phyloP scores from a whole-genome alignment of 169 alveolate species.

The Cryptosporidium sp. region DNA sequence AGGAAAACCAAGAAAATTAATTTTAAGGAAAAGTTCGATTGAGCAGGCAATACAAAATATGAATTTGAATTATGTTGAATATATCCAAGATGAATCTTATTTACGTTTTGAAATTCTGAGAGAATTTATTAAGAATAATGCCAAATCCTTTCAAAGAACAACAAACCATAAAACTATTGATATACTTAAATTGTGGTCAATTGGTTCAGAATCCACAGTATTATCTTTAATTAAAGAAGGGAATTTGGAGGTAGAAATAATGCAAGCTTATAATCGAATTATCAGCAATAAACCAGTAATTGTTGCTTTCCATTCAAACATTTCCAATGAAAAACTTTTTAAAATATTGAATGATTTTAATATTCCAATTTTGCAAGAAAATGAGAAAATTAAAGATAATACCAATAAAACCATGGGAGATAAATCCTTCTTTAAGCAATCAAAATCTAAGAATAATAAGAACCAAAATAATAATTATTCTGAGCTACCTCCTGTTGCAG shows the following conservation, averaged over 20 bases:
- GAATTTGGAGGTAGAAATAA: conserved; percentile 32
- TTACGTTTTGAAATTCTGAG: conserved; percentile 63
- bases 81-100: conserved; percentile 51
- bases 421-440: neutral
- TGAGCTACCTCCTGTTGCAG: conserved; percentile 14
- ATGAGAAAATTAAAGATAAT: neutral
- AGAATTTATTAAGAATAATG: conserved; percentile 25
- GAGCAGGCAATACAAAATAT: conserved; percentile 36
- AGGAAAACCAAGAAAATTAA: conserved; percentile 37
- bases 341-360: conserved; percentile 35
- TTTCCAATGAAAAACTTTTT: conserved; percentile 38
- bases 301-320: conserved; percentile 30
- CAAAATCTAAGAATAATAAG: neutral
- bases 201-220: conserved; percentile 41
- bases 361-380: conserved; percentile 32
- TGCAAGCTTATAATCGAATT: conserved; percentile 55
- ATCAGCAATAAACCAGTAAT: conserved; percentile 7
- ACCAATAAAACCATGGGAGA: neutral
- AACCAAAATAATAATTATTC: neutral
- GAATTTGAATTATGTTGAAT: conserved; percentile 31
- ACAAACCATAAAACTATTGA: conserved; percentile 38
- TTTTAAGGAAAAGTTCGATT: conserved; percentile 37
- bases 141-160: conserved; percentile 11
- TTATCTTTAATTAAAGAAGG: conserved; percentile 43
- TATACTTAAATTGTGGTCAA: conserved; percentile 26